Percentiles rank a stretch among this genome's conserved stretches.
These are phyloP conservation scores for Calophaca sinica DNA, from an alignment of 306 rosid species.

Conservation along the genomic window DNA sequence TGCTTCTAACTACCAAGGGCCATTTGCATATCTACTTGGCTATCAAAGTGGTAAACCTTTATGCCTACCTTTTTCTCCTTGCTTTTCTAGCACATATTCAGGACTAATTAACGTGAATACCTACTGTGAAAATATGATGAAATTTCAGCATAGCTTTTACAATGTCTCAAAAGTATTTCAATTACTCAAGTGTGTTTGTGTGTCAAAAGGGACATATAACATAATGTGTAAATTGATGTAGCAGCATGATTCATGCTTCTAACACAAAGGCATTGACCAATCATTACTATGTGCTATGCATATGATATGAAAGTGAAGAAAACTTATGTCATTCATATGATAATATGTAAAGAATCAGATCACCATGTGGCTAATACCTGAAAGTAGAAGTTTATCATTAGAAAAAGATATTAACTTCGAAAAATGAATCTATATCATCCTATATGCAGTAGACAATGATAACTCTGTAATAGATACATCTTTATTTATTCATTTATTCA, in stretches of 20 bases:
- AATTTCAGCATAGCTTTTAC: background rate
- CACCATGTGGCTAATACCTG: too few relatives aligned
- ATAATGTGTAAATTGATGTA: background rate
- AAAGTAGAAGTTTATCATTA: too few relatives aligned
- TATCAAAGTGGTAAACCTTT: constrained; percentile 64
- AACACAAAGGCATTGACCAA: background rate
- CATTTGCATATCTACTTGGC: constrained; percentile 89
- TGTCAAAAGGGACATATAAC: too few relatives aligned
- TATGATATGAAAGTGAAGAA: background rate
- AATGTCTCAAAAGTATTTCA: background rate
- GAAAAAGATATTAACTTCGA: too few relatives aligned
- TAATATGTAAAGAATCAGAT: background rate
- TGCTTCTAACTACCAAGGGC: constrained; percentile 88
- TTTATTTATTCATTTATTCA: too few relatives aligned
- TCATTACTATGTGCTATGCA: background rate
- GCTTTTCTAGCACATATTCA: background rate
- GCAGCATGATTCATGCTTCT: background rate
- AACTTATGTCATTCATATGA: too few relatives aligned
- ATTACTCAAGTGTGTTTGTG: too few relatives aligned
- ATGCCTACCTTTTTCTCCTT: background rate
- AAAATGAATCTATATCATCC: too few relatives aligned
- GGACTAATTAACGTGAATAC: background rate
- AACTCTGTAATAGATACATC: too few relatives aligned
- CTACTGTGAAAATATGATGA: background rate
- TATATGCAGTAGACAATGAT: too few relatives aligned